Conservation (phyloP, 2,329 filamentous ascomycete genomes). For the Botrytis galanthina region DNA sequence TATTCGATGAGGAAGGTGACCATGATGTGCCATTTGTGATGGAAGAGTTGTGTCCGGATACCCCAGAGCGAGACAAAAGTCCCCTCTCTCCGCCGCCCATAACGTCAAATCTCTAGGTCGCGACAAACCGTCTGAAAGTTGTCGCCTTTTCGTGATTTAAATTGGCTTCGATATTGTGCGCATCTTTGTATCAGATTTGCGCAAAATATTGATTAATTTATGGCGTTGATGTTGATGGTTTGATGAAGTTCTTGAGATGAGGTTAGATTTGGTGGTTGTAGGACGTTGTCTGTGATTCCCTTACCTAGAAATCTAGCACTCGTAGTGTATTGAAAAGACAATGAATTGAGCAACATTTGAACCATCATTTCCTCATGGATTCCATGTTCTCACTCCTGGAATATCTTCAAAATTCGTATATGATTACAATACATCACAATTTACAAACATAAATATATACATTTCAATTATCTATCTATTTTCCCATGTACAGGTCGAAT, state of each 20-base stretch:
- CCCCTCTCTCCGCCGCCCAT: constrained; percentile 25
- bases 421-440: background rate
- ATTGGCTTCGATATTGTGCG: constrained; percentile 21
- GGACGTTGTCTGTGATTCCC: constrained; percentile 21
- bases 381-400: background rate
- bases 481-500: constrained; percentile 1
- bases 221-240: constrained; percentile 19
- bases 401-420: background rate
- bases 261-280: constrained; percentile 21
- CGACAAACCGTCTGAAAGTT: constrained; percentile 31
- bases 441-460: constrained; percentile 1
- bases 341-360: constrained; percentile 8
- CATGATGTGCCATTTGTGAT: constrained; percentile 52
- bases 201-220: constrained; percentile 21
- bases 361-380: background rate
- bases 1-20: constrained; percentile 56
- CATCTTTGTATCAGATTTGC: constrained; percentile 18
- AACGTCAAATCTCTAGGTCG: constrained; percentile 25
- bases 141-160: constrained; percentile 32
- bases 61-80: constrained; percentile 33
- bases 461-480: constrained; percentile 13
- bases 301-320: constrained; percentile 20
- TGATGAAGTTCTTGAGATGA: constrained; percentile 17
- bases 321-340: constrained; percentile 18
- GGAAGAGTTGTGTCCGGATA: constrained; percentile 28